Conservation (phyloP, 1,284 basidiomycete species). For the Boletus sp. region DNA sequence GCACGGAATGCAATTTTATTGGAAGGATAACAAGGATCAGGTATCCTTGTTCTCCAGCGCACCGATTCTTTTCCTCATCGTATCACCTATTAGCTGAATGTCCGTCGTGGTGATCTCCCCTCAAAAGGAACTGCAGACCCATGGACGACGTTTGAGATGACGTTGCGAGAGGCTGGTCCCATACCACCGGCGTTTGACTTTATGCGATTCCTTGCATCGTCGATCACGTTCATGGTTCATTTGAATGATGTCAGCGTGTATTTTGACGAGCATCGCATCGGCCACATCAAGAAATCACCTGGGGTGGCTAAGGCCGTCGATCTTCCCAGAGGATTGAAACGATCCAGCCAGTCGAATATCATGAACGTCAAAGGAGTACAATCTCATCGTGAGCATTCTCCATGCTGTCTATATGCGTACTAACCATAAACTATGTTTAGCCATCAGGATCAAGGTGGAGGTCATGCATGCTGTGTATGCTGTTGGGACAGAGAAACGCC, state of each 20-base stretch:
- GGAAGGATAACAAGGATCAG: slow-evolving; percentile 91
- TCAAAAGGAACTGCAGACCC: slow-evolving; percentile 38
- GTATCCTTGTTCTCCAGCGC: slow-evolving; percentile 31
- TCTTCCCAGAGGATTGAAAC: slow-evolving; percentile 38
- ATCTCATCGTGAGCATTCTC: slow-evolving; percentile 19
- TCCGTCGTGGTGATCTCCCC: slow-evolving; percentile 69
- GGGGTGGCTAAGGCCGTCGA: slow-evolving; percentile 55
- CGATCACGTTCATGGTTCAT: slow-evolving; percentile 92
- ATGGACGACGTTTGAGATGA: slow-evolving; percentile 94
- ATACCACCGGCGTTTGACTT: slow-evolving; percentile 87
- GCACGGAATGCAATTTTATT: slow-evolving; percentile 96
- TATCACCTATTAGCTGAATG: slow-evolving; percentile 54
- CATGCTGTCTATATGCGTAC: background rate
- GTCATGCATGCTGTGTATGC: slow-evolving; percentile 81
- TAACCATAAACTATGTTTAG: slow-evolving; percentile 30
- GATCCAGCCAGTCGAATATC: slow-evolving; percentile 18
- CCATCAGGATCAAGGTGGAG: slow-evolving; percentile 77
- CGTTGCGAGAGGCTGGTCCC: slow-evolving; percentile 76
- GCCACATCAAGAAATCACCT: slow-evolving; percentile 68
- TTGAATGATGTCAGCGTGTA: slow-evolving; percentile 76
- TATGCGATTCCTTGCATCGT: slow-evolving; percentile 88
- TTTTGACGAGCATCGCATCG: slow-evolving; percentile 77
- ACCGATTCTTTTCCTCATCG: slow-evolving; percentile 3
- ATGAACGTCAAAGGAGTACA: slow-evolving; percentile 25
- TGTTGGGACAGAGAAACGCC: slow-evolving; percentile 63